These are phyloP conservation scores for Nemania sp. DNA, from an alignment of 2,329 filamentous ascomycete genomes.

Conservation along the genomic window DNA sequence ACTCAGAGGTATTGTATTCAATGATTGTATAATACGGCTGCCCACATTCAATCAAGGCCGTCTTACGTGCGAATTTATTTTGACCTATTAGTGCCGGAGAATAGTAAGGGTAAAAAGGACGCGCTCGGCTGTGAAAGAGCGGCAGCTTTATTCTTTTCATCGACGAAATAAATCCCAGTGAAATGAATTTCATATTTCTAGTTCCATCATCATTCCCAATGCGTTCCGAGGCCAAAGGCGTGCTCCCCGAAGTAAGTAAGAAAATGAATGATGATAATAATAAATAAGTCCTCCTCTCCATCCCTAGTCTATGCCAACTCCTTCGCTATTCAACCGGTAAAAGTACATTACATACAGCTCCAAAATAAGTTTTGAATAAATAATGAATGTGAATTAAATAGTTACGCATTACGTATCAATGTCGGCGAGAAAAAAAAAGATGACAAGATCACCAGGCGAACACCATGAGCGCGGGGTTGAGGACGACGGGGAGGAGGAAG, in stretches of 20 bases:
- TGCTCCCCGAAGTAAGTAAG: no score
- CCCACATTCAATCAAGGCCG: slow-evolving; percentile 5
- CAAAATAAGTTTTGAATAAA: no score
- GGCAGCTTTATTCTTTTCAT: neutral
- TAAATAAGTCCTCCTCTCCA: slow-evolving; percentile 8
- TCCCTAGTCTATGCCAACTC: slow-evolving; percentile 23
- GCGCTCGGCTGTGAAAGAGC: neutral
- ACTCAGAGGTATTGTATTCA: neutral
- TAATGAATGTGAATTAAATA: slow-evolving; percentile 6
- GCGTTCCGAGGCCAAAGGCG: neutral
- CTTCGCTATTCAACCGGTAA: slow-evolving; percentile 19
- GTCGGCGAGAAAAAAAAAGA: neutral
- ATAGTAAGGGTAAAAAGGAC: neutral
- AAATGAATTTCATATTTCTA: neutral
- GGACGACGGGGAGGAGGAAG: slow-evolving; percentile 61
- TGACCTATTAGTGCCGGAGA: neutral
- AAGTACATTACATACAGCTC: slow-evolving; percentile 11
- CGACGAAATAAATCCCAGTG: neutral
- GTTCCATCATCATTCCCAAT: slow-evolving; percentile 13
- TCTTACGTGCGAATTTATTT: neutral
- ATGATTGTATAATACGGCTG: slow-evolving; percentile 13
- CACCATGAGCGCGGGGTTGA: slow-evolving; percentile 68
- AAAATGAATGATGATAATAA: no score
- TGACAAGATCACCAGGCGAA: slow-evolving; percentile 56
- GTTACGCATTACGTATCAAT: slow-evolving; percentile 23